phyloP scores from a whole-genome alignment of 73 alveolate species.

The Stentor coeruleus region DNA sequence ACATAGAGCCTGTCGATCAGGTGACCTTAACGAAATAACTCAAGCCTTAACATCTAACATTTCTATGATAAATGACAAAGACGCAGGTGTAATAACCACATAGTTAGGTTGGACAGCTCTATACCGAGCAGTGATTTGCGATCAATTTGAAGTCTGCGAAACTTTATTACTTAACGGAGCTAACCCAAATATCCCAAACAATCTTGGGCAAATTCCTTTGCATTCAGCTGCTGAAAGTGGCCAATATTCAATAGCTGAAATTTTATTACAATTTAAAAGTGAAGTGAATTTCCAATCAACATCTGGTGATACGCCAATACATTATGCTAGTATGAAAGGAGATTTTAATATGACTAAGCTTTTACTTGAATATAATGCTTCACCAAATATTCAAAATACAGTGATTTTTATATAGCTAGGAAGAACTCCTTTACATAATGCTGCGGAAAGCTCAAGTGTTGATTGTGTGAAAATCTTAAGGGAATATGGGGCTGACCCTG shows the following conservation, averaged over 20 bases:
- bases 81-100: slow-evolving; percentile 11
- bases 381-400: neutral
- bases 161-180: neutral
- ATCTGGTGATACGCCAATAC: neutral
- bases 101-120: slow-evolving; percentile 20
- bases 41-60: neutral
- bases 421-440: neutral
- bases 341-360: neutral
- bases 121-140: neutral
- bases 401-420: neutral
- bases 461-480: neutral
- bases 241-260: neutral
- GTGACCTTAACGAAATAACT: slow-evolving; percentile 15
- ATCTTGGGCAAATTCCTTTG: slow-evolving; percentile 9
- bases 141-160: neutral
- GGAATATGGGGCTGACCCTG: neutral
- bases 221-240: slow-evolving; percentile 14
- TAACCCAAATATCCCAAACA: slow-evolving; percentile 18
- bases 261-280: neutral
- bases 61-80: neutral
- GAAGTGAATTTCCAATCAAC: neutral
- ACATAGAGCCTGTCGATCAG: slow-evolving; percentile 26
- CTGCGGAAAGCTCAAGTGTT: neutral
- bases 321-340: slow-evolving; percentile 1
- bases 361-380: neutral